Evolutionary conservation across 495 filamentous ascomycete genomes (phyloP).

Genomic region (Neurospora sp.): DNA sequence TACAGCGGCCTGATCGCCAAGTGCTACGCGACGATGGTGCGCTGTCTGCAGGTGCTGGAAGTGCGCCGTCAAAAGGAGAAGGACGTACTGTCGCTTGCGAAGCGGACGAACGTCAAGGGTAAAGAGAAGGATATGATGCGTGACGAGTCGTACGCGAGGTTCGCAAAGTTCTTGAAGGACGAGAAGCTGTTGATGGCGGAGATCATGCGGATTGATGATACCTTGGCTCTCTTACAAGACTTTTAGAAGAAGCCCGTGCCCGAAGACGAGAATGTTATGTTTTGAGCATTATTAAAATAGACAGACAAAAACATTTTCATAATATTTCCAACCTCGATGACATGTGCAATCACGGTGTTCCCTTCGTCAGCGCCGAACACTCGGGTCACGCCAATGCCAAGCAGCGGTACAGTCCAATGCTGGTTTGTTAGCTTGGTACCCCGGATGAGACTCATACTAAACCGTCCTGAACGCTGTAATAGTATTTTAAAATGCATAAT

Average conservation of each 20-base stretch:
- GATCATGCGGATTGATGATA: constrained; percentile 67
- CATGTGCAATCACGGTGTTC: not conserved
- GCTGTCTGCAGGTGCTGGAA: constrained; percentile 63
- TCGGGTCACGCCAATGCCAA: not conserved
- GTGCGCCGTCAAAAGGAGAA: constrained; percentile 58
- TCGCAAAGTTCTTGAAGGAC: constrained; percentile 55
- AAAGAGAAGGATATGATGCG: constrained; percentile 67
- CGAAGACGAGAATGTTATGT: not conserved
- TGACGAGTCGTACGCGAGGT: constrained; percentile 51
- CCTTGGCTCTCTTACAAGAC: constrained; percentile 74
- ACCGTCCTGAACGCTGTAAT: too few relatives aligned
- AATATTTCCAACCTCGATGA: not conserved
- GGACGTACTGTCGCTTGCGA: constrained; percentile 61
- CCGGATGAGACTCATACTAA: too few relatives aligned
- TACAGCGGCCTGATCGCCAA: constrained; percentile 56
- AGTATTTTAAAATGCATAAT: too few relatives aligned
- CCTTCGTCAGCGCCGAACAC: not conserved
- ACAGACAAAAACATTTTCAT: not conserved
- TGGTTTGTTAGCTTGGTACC: too few relatives aligned
- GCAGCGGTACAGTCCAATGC: not conserved
- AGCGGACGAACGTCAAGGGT: constrained; percentile 72
- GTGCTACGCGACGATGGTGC: constrained; percentile 82
- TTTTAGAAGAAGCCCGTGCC: constrained; percentile 39
- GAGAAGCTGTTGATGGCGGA: constrained; percentile 72
- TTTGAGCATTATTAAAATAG: not conserved